Base-by-base conservation (phyloP, 176 grass and related monocot genomes). In the Oryza nivara region DNA sequence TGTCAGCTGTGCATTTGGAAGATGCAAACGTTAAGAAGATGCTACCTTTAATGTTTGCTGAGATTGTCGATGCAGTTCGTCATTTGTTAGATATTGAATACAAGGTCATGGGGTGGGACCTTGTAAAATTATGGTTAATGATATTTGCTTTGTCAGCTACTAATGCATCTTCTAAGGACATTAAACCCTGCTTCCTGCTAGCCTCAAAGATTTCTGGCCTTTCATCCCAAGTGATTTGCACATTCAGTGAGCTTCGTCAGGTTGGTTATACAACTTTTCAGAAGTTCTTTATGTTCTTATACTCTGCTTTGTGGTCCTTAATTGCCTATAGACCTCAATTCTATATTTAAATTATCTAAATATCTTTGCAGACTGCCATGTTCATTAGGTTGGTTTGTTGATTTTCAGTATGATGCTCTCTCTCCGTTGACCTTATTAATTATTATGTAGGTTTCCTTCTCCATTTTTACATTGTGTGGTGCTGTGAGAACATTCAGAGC, bases 191-290 rank as follows among this genome's bases (percentile, higher is more conserved):
- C 23, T 79, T 83, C 52, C 91, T 94, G 72, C 75, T 96, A 81
- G 75, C 85, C 85, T 92, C 90, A 77, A 87, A 89, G 74, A 96
- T 99, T 86, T 89, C 89, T 84, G 86, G 88, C 67, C 81, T 96
- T 80, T 83, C 91, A 14, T 85, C 86, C 49, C 91, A 89, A 87
- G 70, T 96, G 48, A 99, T 96, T 84, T 85, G 67, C 72, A 87
- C 91, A 83, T 99, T 89, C 78, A 87, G 91, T 38, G 96, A 99
- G 78, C 96, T 99, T 92, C 93, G 96, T 63, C 93, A 96, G 91
- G 96, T 98, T 82, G 65, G 92, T 94, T 80, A 85, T 76, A 46
- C 80, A 34, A 32, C 80, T 80, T 79, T 74, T 71, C 20, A 82
- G 26, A 34, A 70, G 40, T 84, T 76, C 76, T 80, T 47, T 65